Base-by-base conservation (phyloP, 805 yeast genomes). In the Saturnispora ahearnii region DNA sequence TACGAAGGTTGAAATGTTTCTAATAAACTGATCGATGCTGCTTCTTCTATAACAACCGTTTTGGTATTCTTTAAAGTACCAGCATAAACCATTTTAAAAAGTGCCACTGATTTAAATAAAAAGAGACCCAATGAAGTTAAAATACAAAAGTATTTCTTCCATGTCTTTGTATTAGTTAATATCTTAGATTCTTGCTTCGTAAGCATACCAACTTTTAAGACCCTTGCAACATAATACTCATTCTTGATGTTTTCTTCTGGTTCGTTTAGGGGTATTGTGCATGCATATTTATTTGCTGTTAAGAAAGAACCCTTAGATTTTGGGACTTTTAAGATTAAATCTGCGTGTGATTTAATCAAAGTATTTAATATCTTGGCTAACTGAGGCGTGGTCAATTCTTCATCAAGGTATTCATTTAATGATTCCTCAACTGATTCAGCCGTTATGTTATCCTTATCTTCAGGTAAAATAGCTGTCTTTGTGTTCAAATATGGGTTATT, bases 111-210 rank as follows among this genome's bases (percentile, higher is more conserved):
- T 38, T 72, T 74, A 59, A 71, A 77, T 30, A 77, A 61, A 12
- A 76, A 62, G 21, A 77, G 54, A 1, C 82, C 82, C 52, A 73
- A 68, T 0, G 76, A 63, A 0, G 82, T 78, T 44, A 78, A 58
- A n/a, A 77, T 59, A 24, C 73, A 77, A 55, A 64, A 72, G 49
- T 71, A 71, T 33, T 65, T 68, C 50, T 64, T 73, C 81, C 79
- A 75, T 2, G 61, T 50, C 41, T 59, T 60, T 15, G 55, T 45
- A 34, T 55, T 59, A 2, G 63, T 51, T 22, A 61, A 46, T 30
- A 57, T 55, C 46, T 63, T 63, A 1, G 65, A 56, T 53, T 74
- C 79, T 51, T 74, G 72, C 40, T 64, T 61, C 40, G 64, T 64
- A 5, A 74, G 42, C 53, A 69, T 66, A 2, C 74, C 73, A 41